These are phyloP conservation scores for Lepidium aucheri DNA, from an alignment of 345 rosid species.

Conservation along the genomic window DNA sequence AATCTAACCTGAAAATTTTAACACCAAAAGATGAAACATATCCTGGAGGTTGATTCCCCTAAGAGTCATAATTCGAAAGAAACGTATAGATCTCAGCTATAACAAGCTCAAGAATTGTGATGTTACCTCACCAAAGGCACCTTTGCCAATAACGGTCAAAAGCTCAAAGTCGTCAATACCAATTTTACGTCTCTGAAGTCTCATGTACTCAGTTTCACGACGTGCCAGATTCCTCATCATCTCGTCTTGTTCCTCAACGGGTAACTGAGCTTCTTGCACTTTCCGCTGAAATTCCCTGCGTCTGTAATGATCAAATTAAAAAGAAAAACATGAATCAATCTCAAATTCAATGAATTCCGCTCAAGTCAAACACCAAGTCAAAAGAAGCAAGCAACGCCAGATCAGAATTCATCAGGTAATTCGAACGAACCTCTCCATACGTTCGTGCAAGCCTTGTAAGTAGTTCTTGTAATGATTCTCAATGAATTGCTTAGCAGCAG, in stretches of 20 bases:
- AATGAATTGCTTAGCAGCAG: conserved; percentile 94
- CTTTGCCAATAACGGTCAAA: conserved; percentile 81
- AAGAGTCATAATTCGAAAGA: background rate
- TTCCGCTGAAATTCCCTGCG: conserved; percentile 73
- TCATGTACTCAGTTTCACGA: conserved; percentile 87
- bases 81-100: background rate
- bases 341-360: background rate
- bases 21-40: background rate
- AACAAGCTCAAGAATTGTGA: background rate
- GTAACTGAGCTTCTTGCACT: conserved; percentile 79
- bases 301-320: conserved; percentile 25
- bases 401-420: background rate
- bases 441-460: conserved; percentile 91
- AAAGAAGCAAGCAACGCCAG: background rate
- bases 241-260: conserved; percentile 80
- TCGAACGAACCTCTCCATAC: conserved; percentile 67
- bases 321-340: background rate
- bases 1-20: conserved; percentile 53
- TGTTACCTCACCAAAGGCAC: conserved; percentile 96
- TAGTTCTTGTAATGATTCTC: conserved; percentile 95
- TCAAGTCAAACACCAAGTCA: conserved; percentile 16
- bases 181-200: conserved; percentile 89
- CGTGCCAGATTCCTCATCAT: conserved; percentile 85
- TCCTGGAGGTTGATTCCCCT: background rate
- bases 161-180: conserved; percentile 95